Conservation (phyloP, 805 yeast species). For the Kazachstania africana region DNA sequence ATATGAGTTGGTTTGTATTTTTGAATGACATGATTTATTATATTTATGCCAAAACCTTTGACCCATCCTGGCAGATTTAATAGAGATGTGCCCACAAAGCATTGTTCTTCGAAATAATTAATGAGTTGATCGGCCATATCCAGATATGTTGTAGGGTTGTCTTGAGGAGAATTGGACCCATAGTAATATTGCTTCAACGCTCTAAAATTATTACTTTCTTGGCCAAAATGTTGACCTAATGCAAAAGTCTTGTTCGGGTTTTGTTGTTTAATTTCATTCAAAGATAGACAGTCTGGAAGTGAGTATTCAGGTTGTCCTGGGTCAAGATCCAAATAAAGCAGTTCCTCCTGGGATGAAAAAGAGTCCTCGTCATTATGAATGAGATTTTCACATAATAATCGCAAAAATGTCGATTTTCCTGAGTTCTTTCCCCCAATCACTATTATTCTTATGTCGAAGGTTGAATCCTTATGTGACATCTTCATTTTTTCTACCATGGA, state of each 20-base stretch:
- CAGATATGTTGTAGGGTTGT: conserved; percentile 48
- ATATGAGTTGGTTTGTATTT: conserved; percentile 43
- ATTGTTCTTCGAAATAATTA: conserved; percentile 18
- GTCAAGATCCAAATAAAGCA: conserved; percentile 62
- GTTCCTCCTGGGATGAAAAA: conserved; percentile 11
- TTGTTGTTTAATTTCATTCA: conserved; percentile 26
- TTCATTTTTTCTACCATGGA: conserved; percentile 12
- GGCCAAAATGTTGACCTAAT: conserved; percentile 19
- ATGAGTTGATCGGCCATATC: conserved; percentile 32
- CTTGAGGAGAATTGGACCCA: conserved; percentile 62
- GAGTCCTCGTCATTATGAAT: conserved; percentile 12
- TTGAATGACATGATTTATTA: conserved; percentile 39
- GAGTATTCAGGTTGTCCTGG: conserved; percentile 84
- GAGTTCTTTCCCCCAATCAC: conserved; percentile 49
- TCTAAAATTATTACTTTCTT: conserved; percentile 8
- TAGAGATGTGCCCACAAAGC: conserved; percentile 32
- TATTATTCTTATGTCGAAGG: conserved; percentile 23
- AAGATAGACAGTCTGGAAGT: conserved; percentile 57
- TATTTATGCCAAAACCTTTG: conserved; percentile 69
- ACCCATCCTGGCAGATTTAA: conserved; percentile 89
- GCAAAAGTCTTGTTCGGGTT: conserved; percentile 4
- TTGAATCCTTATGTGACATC: conserved; percentile 13
- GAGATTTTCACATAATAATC: conserved; percentile 40
- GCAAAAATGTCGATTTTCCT: conserved; percentile 69
- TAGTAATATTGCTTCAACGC: conserved; percentile 29